phyloP scores from a whole-genome alignment of 495 filamentous ascomycete species.

The Viridothelium virens region DNA sequence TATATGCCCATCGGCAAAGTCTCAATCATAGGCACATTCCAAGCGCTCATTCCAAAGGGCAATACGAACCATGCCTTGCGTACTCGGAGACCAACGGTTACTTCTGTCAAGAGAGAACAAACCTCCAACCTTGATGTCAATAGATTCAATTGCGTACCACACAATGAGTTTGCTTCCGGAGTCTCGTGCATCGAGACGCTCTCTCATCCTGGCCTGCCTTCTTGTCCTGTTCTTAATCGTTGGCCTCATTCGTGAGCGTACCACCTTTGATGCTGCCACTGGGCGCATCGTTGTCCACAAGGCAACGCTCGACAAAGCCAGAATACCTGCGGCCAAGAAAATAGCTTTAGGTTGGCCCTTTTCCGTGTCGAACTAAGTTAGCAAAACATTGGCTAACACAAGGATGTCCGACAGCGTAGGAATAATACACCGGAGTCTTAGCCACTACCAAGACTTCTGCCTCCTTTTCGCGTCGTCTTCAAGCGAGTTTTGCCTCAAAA shows the following conservation, averaged over 20 bases:
- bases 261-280: background rate
- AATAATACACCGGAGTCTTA: no score
- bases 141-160: no score
- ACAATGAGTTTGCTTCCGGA: conserved; percentile 8
- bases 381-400: background rate
- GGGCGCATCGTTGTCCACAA: conserved; percentile 6
- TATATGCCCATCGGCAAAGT: no score
- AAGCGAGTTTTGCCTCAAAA: conserved; percentile 3
- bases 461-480: background rate
- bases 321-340: background rate
- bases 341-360: background rate
- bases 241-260: background rate
- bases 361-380: background rate
- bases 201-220: background rate
- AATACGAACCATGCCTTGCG: no score
- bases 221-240: background rate
- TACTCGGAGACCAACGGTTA: no score
- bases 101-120: no score
- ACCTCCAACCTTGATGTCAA: no score
- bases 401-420: background rate
- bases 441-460: conserved; percentile 4
- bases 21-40: no score
- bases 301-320: background rate
- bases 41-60: no score
- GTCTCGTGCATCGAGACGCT: background rate